Evolutionary conservation across 2,329 filamentous ascomycete genomes (phyloP).

Genomic region (Aspergillus sp.): DNA sequence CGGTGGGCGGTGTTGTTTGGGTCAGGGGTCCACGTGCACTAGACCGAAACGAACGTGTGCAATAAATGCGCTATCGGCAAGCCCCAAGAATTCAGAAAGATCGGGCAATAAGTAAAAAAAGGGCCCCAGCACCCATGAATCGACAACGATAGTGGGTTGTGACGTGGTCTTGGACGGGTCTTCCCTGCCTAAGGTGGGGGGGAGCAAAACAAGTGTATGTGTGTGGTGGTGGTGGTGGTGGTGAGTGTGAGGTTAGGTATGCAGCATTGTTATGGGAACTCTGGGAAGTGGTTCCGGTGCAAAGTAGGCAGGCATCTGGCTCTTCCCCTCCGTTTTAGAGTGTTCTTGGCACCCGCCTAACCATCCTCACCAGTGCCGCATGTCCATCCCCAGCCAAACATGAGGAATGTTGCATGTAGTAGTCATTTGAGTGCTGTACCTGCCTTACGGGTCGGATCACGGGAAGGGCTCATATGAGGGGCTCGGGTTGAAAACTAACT

Average conservation of each 20-base stretch:
- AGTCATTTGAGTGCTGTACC: not conserved
- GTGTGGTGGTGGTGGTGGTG: not conserved
- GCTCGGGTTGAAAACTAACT: too few relatives aligned
- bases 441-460: not conserved
- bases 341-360: constrained; percentile 21
- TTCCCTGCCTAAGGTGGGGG: not conserved
- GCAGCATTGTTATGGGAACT: constrained; percentile 5
- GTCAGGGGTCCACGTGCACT: constrained; percentile 33
- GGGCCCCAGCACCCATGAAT: not conserved
- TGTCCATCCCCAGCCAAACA: constrained; percentile 10
- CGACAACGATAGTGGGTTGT: not conserved
- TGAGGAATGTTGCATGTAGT: not conserved
- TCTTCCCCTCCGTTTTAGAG: constrained; percentile 13
- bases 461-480: not conserved
- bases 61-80: not conserved
- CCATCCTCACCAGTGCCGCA: constrained; percentile 4
- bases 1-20: constrained; percentile 23
- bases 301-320: not conserved
- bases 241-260: constrained; percentile 1
- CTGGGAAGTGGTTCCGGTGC: constrained; percentile 2
- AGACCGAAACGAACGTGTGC: constrained; percentile 2
- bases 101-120: not conserved
- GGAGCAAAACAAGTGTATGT: not conserved
- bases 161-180: not conserved
- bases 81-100: not conserved